Evolutionary conservation across 176 grass and related monocot species (phyloP).

Genomic region (Oryza glaberrima): DNA sequence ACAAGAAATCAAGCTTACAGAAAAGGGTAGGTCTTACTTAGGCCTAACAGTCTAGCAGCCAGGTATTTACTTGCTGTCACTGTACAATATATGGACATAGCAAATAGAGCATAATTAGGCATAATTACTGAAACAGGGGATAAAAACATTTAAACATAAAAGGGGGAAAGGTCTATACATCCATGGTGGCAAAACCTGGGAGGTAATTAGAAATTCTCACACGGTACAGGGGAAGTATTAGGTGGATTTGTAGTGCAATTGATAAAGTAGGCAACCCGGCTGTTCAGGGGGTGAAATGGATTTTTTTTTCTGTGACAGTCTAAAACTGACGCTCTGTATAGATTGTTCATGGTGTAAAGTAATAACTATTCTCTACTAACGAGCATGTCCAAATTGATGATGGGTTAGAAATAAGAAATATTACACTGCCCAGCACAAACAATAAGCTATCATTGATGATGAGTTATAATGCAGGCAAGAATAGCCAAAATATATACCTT

Average conservation of each 20-base stretch:
- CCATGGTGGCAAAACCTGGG: not conserved
- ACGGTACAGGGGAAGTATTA: not conserved
- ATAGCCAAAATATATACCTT: not conserved
- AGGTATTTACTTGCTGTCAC: not conserved
- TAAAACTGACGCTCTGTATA: not conserved
- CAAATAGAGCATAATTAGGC: not conserved
- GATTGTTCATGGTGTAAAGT: not conserved
- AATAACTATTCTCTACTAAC: not conserved
- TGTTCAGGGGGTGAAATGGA: not conserved
- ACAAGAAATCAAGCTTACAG: constrained; percentile 8
- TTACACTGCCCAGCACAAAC: not conserved
- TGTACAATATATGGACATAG: not conserved
- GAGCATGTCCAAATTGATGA: not conserved
- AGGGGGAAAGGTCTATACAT: not conserved
- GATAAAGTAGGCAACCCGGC: not conserved
- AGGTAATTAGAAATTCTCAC: not conserved
- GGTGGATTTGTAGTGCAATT: not conserved
- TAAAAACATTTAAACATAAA: not conserved
- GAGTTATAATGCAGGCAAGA: not conserved
- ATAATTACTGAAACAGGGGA: not conserved
- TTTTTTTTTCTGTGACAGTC: not conserved
- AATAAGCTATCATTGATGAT: not conserved
- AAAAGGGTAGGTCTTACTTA: not conserved
- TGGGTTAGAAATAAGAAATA: not conserved
- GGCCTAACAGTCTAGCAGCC: not conserved